Base-by-base conservation (phyloP, 2,329 filamentous ascomycete species). In the Fusarium brevicatenulatum region DNA sequence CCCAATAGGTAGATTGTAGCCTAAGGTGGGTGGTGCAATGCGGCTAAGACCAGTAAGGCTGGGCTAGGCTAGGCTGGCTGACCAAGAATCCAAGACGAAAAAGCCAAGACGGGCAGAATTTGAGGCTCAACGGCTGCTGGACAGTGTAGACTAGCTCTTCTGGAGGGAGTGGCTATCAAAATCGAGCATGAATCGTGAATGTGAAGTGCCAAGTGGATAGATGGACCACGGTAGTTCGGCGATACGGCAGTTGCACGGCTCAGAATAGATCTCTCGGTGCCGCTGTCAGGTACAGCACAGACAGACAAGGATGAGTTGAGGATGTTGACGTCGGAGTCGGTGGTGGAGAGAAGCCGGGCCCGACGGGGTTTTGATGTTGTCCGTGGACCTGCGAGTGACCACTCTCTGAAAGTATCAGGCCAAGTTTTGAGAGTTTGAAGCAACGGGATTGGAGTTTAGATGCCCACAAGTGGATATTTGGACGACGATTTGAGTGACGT, bases 291-390 rank as follows among this genome's bases (percentile, higher is more conserved):
- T 36, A 63, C 55, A 52, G 67, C 32, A 63, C 55, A 52, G 53
- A 47, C 55, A 52, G 53, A 62, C 70, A 56, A 73, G 70, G 70
- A 49, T 72, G 66, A 46, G 46, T 54, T 61, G 57, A 59, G 46
- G 66, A 69, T 53, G 54, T 44, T 44, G 64, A 42, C 25, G 49
- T 68, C 65, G 65, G 65, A n/a, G 28, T 70, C 66, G 70, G 66
- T 44, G 57, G 32, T 73, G 53, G 61, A 56, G 50, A 59, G 60
- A 49, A 40, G 44, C 70, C 70, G 70, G 70, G 42, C 39, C 69
- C 55, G 70, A 68, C 66, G 68, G 68, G 54, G 55, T 62, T 71
- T 70, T 68, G 56, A 34, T 42, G 19, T 44, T 42, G 42, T 60
- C 60, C 60, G 60, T n/a, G 54, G 54, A 40, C 32, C 13, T 21